These are phyloP conservation scores for Pestalotiopsis fici DNA, from an alignment of 2,329 filamentous ascomycete genomes.

Conservation along the genomic window DNA sequence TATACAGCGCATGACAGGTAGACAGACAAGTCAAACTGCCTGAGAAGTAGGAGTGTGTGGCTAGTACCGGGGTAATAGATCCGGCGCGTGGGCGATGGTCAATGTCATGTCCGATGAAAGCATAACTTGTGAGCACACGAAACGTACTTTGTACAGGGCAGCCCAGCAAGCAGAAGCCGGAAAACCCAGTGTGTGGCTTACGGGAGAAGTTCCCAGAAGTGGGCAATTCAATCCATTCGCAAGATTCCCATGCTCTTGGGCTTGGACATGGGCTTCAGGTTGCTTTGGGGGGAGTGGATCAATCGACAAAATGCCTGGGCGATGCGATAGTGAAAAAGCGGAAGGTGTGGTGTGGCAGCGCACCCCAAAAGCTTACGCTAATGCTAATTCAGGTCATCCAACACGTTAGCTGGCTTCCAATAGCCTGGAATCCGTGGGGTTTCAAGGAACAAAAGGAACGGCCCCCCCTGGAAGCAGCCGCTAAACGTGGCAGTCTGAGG, in stretches of 20 bases:
- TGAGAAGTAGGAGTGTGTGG: not conserved
- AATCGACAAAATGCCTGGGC: not conserved
- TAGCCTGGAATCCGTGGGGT: constrained; percentile 2
- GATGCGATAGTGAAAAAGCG: not conserved
- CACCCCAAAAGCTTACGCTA: not conserved
- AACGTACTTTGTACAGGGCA: not conserved
- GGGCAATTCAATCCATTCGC: not conserved
- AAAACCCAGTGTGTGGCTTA: not conserved
- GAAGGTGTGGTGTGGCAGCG: not conserved
- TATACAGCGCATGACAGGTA: not conserved
- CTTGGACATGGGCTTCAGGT: not conserved
- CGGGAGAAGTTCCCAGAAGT: not conserved
- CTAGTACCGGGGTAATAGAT: not conserved
- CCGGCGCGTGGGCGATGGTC: not conserved
- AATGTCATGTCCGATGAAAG: not conserved
- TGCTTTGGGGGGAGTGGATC: not conserved
- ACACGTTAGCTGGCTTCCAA: not conserved
- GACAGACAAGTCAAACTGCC: not conserved
- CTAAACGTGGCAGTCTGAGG: constrained; percentile 4
- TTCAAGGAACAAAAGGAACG: not conserved
- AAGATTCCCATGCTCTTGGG: constrained; percentile 2
- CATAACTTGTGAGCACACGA: not conserved
- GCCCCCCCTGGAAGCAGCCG: not conserved
- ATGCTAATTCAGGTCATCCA: not conserved
- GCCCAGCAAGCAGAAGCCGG: not conserved